phyloP scores from a whole-genome alignment of 2,329 filamentous ascomycete genomes.

The Ophidiomyces ophidiicola region DNA sequence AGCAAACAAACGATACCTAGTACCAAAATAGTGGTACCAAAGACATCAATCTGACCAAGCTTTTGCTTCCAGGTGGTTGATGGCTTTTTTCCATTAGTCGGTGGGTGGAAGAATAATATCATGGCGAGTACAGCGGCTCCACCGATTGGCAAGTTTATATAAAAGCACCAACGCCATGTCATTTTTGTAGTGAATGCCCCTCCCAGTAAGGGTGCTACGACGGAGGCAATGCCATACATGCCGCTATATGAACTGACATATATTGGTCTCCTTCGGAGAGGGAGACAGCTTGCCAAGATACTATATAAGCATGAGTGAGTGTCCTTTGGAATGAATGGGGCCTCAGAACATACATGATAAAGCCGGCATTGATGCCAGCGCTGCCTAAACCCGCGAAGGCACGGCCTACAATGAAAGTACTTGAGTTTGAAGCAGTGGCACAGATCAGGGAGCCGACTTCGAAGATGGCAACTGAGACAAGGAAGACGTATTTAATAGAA shows the following conservation, averaged over 20 bases:
- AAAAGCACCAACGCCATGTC: constrained; percentile 15
- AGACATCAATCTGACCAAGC: constrained; percentile 6
- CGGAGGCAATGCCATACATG: constrained; percentile 13
- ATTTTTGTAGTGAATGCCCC: constrained; percentile 12
- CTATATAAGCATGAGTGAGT: not conserved
- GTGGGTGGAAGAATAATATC: constrained; percentile 17
- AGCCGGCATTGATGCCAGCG: constrained; percentile 30
- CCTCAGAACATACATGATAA: constrained; percentile 21
- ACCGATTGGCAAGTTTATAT: constrained; percentile 23
- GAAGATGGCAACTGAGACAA: constrained; percentile 21
- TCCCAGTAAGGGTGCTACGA: constrained; percentile 12
- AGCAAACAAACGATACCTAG: constrained; percentile 18
- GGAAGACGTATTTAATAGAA: constrained; percentile 26
- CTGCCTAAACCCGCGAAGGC: constrained; percentile 31
- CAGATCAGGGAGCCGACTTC: constrained; percentile 19
- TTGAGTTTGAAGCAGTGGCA: constrained; percentile 26
- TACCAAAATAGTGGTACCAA: constrained; percentile 38
- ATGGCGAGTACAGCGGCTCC: constrained; percentile 27
- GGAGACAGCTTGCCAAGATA: constrained; percentile 9
- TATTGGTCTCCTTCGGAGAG: constrained; percentile 9
- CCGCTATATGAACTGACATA: constrained; percentile 11
- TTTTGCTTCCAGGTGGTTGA: constrained; percentile 1
- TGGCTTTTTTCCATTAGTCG: constrained; percentile 5
- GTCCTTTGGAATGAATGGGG: not conserved
- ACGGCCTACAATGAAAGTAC: constrained; percentile 30